A percentile compares a stretch with the other conserved stretches of the same genome.
Conservation (phyloP, 2,329 filamentous ascomycete species). For the Cercospora sesami region DNA sequence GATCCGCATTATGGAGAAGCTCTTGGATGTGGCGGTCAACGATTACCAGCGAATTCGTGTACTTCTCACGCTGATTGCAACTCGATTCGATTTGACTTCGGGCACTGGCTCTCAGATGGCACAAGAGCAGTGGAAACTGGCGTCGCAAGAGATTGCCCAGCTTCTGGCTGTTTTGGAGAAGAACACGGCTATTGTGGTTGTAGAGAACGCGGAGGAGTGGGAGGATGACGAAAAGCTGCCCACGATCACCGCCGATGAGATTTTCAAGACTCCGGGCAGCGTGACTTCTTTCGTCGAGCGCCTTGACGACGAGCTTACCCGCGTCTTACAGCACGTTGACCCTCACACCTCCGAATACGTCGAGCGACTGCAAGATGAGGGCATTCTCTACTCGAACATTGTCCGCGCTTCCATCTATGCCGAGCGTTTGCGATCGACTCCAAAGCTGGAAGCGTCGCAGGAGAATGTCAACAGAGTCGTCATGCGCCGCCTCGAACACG, state of each 20-base stretch:
- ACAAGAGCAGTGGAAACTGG: conserved; percentile 94
- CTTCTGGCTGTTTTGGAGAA: conserved; percentile 77
- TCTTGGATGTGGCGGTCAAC: conserved; percentile 81
- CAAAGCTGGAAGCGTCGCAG: conserved; percentile 71
- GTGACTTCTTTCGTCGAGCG: conserved; percentile 92
- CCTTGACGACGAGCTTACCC: conserved; percentile 93
- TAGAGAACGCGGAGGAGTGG: conserved; percentile 95
- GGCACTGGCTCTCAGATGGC: conserved; percentile 81
- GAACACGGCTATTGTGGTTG: conserved; percentile 77
- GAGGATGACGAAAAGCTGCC: conserved; percentile 97
- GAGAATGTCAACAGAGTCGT: conserved; percentile 89
- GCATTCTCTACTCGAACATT: conserved; percentile 85
- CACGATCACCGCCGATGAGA: conserved; percentile 67
- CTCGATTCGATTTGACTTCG: conserved; percentile 87
- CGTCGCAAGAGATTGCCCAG: conserved; percentile 78
- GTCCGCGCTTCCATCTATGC: conserved; percentile 86
- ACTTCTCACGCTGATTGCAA: conserved; percentile 85
- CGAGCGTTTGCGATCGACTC: conserved; percentile 72
- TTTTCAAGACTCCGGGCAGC: conserved; percentile 90
- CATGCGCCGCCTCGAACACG: conserved; percentile 91
- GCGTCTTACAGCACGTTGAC: conserved; percentile 96
- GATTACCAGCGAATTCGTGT: conserved; percentile 95
- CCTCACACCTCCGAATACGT: conserved; percentile 99
- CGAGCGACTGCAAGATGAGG: conserved; percentile 88
- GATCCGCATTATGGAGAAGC: conserved; percentile 96